phyloP scores from a whole-genome alignment of 805 yeast species.

The Brettanomyces naardenensis region DNA sequence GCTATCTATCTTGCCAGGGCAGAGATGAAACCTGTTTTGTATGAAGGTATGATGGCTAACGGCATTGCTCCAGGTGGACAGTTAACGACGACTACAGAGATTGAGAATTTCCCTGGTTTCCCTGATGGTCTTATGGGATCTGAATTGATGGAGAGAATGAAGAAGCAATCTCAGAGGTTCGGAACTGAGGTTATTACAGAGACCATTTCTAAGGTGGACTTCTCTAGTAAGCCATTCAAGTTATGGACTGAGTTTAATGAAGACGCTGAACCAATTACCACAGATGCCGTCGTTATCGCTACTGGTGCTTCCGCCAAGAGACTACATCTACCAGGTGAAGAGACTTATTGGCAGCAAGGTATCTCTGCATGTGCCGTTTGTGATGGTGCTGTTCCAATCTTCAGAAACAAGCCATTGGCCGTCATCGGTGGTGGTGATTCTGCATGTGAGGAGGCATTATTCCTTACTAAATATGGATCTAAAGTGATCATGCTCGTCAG shows the following conservation, averaged over 20 bases:
- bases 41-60: conserved; percentile 95
- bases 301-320: conserved; percentile 99
- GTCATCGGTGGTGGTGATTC: conserved; percentile 99
- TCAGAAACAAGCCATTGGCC: conserved; percentile 95
- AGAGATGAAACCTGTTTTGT: conserved; percentile 85
- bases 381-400: conserved; percentile 99
- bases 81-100: conserved; percentile 95
- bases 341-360: conserved; percentile 97
- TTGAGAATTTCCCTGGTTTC: conserved; percentile 99
- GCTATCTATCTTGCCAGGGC: conserved; percentile 97
- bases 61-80: conserved; percentile 99
- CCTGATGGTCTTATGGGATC: conserved; percentile 88
- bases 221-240: conserved; percentile 85
- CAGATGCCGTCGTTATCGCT: conserved; percentile 88
- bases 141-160: conserved; percentile 89
- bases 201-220: conserved; percentile 88
- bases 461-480: conserved; percentile 95
- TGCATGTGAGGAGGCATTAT: conserved; percentile 98
- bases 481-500: conserved; percentile 91
- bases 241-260: conserved; percentile 95
- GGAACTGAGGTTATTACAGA: conserved; percentile 95
- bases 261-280: conserved; percentile 82
- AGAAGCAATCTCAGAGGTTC: conserved; percentile 75
- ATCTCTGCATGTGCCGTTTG: conserved; percentile 99
- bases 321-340: conserved; percentile 92